phyloP scores from a whole-genome alignment of 768 basidiomycete genomes.

The Cystofilobasidium capitatum region DNA sequence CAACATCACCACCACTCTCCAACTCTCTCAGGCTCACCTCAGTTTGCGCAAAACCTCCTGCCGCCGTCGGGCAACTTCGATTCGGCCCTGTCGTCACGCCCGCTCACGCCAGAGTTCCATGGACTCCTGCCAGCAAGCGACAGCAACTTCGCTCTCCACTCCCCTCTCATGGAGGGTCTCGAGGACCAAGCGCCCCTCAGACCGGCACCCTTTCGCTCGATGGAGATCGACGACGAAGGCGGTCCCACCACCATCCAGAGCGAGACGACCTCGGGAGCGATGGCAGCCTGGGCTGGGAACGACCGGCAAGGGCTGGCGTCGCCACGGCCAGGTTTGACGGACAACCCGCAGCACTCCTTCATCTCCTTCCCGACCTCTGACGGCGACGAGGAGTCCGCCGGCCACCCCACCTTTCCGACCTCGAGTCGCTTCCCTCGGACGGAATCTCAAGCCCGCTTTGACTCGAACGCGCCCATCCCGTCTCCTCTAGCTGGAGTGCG shows the following conservation, averaged over 20 bases:
- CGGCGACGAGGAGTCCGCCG: background rate
- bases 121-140: constrained; percentile 26
- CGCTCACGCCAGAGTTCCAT: constrained; percentile 55
- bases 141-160: constrained; percentile 41
- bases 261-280: constrained; percentile 1
- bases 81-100: constrained; percentile 5
- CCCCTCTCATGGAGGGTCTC: background rate
- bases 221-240: constrained; percentile 38
- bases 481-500: constrained; percentile 8
- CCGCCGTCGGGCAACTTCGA: background rate
- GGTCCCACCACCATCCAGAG: background rate
- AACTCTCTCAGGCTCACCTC: background rate
- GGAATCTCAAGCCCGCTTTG: constrained; percentile 8
- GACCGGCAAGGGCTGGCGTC: background rate
- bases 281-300: background rate
- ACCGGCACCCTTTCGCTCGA: constrained; percentile 40
- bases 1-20: constrained; percentile 1
- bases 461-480: constrained; percentile 24
- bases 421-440: background rate
- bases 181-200: constrained; percentile 4
- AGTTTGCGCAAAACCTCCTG: background rate
- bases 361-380: constrained; percentile 18
- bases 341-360: background rate
- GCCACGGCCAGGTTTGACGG: background rate
- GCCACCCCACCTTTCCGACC: background rate